Evolutionary conservation across 2,329 filamentous ascomycete species (phyloP), one percentile per base, ranked within the genome.

Genomic region (Stagonosporopsis tanaceti): DNA sequence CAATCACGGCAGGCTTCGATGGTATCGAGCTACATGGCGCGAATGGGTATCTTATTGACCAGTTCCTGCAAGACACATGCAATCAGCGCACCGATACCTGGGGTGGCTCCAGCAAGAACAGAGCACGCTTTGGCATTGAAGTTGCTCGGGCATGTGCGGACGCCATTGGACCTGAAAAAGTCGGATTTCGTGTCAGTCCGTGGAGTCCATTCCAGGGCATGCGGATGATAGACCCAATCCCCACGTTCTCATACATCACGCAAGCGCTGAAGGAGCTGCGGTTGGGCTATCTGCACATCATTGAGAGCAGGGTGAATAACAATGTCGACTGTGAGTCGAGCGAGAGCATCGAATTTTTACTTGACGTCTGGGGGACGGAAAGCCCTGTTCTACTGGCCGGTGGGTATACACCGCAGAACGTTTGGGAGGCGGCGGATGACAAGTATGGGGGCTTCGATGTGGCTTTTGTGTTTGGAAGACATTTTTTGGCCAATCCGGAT

Each of bases 1-100:
- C 79, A 3, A 69, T 81, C 8, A 65, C 76, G 47, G 84, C 82
- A 1, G 84, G 84, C 0, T 84, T 87, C 62, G 88, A 90, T 65
- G 84, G 85, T 1, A 80, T 90, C 17, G 88, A 81, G 60, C 71
- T 81, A 20, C 78, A 80, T 61, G 79, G 73, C 28, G 86, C 86
- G 1, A 87, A 89, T 63, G 87, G 88, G 2, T 91, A 91, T 68
- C 78, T 92, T 1, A 72, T 89, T 14, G 82, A 84, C 52, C 82
- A 89, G 64, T 92, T 92, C 72, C 77, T 88, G 17, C 87, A 85
- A 62, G 81, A 84, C 59, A 80, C 74, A 8, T 76, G 78, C 63
- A 88, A 88, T 74, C 75, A 77, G 46, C 79, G 85, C 2, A 83
- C 70, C 1, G 81, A 84, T 57, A 5, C 63, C 51, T 35, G 82